Evolutionary conservation across 768 basidiomycete species (phyloP), one percentile per base, ranked within the genome.

Genomic region (Chiua virens): DNA sequence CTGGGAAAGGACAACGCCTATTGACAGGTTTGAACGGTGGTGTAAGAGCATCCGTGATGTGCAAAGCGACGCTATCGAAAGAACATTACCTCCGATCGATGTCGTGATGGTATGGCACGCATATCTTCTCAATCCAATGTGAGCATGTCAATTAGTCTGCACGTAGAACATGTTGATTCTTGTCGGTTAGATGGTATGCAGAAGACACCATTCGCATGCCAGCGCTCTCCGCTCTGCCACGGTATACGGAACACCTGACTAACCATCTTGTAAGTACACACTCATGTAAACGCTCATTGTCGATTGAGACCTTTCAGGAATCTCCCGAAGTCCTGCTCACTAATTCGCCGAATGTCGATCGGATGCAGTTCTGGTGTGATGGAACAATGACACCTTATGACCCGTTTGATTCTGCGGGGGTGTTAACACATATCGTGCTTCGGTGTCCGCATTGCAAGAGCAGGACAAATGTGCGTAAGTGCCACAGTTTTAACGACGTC

Each of bases 91-190:
- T 13, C 71, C 71, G 14, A 52, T 71, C 23, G 71, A 72, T 35
- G 71, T 72, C 15, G 55, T 65, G 42, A 70, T 72, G 70, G 69
- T 72, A 13, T 71, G 72, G 64, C 71, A 72, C 21, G 60, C 71
- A 1, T 72, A 73, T 57, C 51, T 67, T 25, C 64, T 72, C 30
- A 73, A 71, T 37, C 71, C 71, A 8, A 57, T 57, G 71, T 68
- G 9, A 30, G 28, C 6, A 47, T 28, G 44, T 37, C 20, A 3
- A 37, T 21, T 8, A 28, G n/a, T 7, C 14, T 3, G 20, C 22
- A 30, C n/a, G 13, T 23, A 32, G 30, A 5, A n/a, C 3, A 17
- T 42, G 30, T 4, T 5, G 1, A 5, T 8, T 14, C 20, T 5
- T 13, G 37, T 34, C 17, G 27, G 2, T 18, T 47, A 61, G 59